Percentiles rank a stretch among this genome's conserved stretches.
phyloP scores from a whole-genome alignment of 2,329 filamentous ascomycete species.

The Trichoderma endophyticum region DNA sequence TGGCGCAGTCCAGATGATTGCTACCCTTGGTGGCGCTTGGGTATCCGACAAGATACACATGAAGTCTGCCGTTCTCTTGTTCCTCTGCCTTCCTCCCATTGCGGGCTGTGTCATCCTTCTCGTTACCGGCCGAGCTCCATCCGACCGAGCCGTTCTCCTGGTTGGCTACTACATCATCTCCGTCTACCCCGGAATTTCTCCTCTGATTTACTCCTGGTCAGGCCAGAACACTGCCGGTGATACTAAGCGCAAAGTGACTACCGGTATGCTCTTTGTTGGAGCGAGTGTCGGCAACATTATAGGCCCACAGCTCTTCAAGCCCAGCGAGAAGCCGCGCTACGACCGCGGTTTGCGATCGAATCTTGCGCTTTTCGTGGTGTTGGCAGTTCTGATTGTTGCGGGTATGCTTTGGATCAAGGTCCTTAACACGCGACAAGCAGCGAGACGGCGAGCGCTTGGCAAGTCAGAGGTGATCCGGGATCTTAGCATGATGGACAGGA shows the following conservation, averaged over 20 bases:
- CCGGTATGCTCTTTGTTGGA: constrained; percentile 58
- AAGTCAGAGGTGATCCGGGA: constrained; percentile 51
- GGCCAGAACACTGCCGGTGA: constrained; percentile 61
- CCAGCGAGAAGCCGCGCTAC: constrained; percentile 57
- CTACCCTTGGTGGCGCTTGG: constrained; percentile 56
- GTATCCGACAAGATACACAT: constrained; percentile 52
- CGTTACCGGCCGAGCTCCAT: constrained; percentile 42
- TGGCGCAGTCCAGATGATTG: constrained; percentile 57
- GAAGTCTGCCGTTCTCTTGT: constrained; percentile 53
- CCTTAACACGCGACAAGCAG: constrained; percentile 49
- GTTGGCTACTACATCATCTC: constrained; percentile 59
- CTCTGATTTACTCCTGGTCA: constrained; percentile 55
- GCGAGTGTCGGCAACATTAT: constrained; percentile 62
- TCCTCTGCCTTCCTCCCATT: constrained; percentile 56
- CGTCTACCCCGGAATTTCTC: constrained; percentile 55
- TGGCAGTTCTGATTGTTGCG: constrained; percentile 45
- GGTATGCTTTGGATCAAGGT: constrained; percentile 39
- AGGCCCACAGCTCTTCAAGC: constrained; percentile 59
- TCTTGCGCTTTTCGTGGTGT: constrained; percentile 55
- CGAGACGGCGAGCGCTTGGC: constrained; percentile 33
- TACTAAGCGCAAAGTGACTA: constrained; percentile 64
- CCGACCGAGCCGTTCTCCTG: constrained; percentile 48
- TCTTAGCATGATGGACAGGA: constrained; percentile 44
- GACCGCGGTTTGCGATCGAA: constrained; percentile 56
- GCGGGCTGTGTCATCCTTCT: constrained; percentile 54